Conservation (phyloP, 1,284 basidiomycete species). For the Puccinia novopanici region DNA sequence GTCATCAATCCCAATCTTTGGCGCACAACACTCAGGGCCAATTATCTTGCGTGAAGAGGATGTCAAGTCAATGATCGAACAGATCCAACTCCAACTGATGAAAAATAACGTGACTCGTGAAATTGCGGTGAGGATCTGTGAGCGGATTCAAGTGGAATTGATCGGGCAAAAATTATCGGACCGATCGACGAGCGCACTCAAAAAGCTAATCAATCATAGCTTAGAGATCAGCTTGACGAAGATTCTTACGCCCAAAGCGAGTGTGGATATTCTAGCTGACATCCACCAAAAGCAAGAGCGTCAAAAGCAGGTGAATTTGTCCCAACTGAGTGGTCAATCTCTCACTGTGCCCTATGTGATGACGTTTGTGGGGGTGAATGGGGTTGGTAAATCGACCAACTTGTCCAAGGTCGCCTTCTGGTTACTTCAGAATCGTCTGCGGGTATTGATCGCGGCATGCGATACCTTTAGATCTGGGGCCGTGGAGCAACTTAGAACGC, state of each 20-base stretch:
- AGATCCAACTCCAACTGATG: no score
- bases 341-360: constrained; percentile 73
- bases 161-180: no score
- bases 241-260: constrained; percentile 93
- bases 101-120: no score
- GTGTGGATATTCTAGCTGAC: constrained; percentile 84
- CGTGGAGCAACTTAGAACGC: constrained; percentile 94
- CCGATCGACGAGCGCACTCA: no score
- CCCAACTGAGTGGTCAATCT: constrained; percentile 3
- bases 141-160: no score
- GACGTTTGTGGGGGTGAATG: constrained; percentile 98
- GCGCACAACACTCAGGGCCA: no score
- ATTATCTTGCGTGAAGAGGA: no score
- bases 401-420: constrained; percentile 98
- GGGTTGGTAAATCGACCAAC: constrained; percentile 98
- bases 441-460: constrained; percentile 95
- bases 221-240: constrained; percentile 84
- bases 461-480: constrained; percentile 98
- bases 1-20: no score
- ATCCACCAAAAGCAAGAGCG: constrained; percentile 64
- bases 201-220: constrained; percentile 77
- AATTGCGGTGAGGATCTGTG: no score
- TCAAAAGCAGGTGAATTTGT: constrained; percentile 60
- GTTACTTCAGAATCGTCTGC: constrained; percentile 90
- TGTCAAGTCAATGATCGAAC: no score